Percentiles rank a stretch among this genome's conserved stretches.
phyloP scores from a whole-genome alignment of 331 rosid species.

The Quercus lobata region DNA sequence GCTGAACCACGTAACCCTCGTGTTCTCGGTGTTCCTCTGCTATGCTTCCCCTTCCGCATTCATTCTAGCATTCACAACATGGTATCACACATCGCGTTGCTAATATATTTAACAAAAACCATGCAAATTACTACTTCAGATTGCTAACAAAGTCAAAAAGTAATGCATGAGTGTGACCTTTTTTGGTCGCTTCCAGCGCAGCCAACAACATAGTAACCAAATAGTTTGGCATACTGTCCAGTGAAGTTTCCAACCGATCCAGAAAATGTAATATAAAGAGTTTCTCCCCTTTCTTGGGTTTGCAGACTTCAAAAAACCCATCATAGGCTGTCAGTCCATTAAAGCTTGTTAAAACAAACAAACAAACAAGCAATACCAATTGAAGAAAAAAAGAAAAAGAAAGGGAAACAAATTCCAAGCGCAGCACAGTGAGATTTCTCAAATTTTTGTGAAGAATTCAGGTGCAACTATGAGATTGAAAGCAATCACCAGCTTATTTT shows the following conservation, averaged over 20 bases:
- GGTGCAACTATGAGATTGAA: too few relatives aligned
- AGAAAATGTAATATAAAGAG: conserved; percentile 63
- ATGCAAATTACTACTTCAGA: neutral
- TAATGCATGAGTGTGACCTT: conserved; percentile 22
- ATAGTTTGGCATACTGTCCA: conserved; percentile 65
- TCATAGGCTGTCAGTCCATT: conserved; percentile 67
- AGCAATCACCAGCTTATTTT: too few relatives aligned
- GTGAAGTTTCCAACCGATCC: conserved; percentile 64
- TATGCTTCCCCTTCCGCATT: too few relatives aligned
- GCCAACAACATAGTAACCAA: conserved; percentile 78
- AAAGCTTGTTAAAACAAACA: conserved; percentile 22
- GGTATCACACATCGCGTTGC: too few relatives aligned
- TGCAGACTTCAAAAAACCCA: conserved; percentile 54
- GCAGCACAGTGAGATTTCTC: too few relatives aligned
- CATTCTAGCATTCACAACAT: too few relatives aligned
- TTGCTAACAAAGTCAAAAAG: neutral
- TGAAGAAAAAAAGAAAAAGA: too few relatives aligned
- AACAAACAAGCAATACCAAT: neutral
- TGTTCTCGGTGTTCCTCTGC: too few relatives aligned
- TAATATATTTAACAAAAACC: too few relatives aligned
- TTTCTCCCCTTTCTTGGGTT: conserved; percentile 58
- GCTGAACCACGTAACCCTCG: too few relatives aligned
- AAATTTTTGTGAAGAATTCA: too few relatives aligned
- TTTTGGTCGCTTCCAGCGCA: conserved; percentile 44
- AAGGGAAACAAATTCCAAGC: too few relatives aligned